phyloP scores from a whole-genome alignment of 2,329 filamentous ascomycete species.

The Huntiella decipiens region DNA sequence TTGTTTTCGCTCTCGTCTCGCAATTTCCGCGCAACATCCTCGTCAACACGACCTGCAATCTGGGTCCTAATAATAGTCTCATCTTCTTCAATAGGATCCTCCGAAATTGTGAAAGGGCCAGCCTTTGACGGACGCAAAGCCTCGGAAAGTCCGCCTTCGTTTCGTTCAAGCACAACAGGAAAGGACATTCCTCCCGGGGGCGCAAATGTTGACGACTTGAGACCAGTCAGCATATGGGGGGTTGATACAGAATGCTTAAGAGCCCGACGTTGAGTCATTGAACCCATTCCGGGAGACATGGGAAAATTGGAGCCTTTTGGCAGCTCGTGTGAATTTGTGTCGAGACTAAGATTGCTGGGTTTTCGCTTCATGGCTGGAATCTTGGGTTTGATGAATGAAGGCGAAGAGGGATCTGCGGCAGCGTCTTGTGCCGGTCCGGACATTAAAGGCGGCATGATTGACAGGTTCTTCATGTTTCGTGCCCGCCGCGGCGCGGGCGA shows the following conservation, averaged over 20 bases:
- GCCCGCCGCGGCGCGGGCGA: slow-evolving; percentile 50
- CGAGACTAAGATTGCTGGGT: slow-evolving; percentile 60
- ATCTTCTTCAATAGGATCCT: slow-evolving; percentile 25
- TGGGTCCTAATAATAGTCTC: slow-evolving; percentile 41
- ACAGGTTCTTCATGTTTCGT: slow-evolving; percentile 72
- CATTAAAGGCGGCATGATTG: slow-evolving; percentile 46
- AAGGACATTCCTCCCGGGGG: slow-evolving; percentile 45
- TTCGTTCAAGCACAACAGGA: slow-evolving; percentile 39
- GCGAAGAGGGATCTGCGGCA: slow-evolving; percentile 49
- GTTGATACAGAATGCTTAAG: slow-evolving; percentile 50
- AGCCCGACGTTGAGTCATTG: slow-evolving; percentile 41
- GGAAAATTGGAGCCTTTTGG: slow-evolving; percentile 33
- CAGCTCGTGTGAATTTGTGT: slow-evolving; percentile 44
- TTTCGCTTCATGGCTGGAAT: slow-evolving; percentile 55
- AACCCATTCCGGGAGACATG: slow-evolving; percentile 33
- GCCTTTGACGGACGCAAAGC: slow-evolving; percentile 32
- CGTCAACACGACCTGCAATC: slow-evolving; percentile 38
- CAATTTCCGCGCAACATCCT: slow-evolving; percentile 25
- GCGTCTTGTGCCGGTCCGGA: slow-evolving; percentile 22
- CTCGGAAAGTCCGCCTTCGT: slow-evolving; percentile 40
- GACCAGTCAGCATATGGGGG: slow-evolving; percentile 42
- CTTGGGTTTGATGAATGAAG: slow-evolving; percentile 62
- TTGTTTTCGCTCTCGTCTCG: slow-evolving; percentile 51
- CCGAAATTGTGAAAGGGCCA: slow-evolving; percentile 14
- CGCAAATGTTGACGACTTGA: slow-evolving; percentile 40